Percentiles rank a stretch among this genome's conserved stretches.
Evolutionary conservation across 108 stramenopile genomes (phyloP).

Genomic region (Asterionellopsis glacialis): DNA sequence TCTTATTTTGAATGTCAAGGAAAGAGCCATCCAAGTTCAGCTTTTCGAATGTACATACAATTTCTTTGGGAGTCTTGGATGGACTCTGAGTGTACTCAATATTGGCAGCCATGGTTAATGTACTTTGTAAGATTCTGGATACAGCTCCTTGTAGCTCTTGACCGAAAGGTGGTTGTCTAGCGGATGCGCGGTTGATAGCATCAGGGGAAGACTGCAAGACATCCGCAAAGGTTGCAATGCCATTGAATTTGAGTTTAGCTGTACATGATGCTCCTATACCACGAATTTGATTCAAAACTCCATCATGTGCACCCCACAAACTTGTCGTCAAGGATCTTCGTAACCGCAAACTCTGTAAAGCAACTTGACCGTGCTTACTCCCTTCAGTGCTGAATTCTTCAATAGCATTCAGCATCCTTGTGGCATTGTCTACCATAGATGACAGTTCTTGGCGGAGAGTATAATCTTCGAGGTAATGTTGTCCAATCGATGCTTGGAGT

Average conservation of each 20-base stretch:
- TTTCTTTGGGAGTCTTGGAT: conserved; percentile 15
- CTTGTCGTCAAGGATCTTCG: conserved; percentile 50
- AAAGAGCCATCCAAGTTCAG: conserved; percentile 6
- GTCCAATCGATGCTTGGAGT: conserved; percentile 72
- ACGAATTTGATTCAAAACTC: conserved; percentile 74
- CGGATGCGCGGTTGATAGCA: conserved; percentile 41
- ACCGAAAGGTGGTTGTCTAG: conserved; percentile 52
- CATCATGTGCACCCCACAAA: conserved; percentile 62
- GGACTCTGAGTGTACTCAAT: conserved; percentile 25
- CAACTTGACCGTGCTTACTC: conserved; percentile 58
- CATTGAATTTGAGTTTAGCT: conserved; percentile 33
- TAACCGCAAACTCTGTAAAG: conserved; percentile 46
- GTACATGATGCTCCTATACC: conserved; percentile 42
- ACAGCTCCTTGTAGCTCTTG: conserved; percentile 42
- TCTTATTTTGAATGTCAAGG: no score
- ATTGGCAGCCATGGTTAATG: conserved; percentile 42
- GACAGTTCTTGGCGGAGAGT: conserved; percentile 71
- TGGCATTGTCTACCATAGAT: conserved; percentile 45
- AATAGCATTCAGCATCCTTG: conserved; percentile 57
- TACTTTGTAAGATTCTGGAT: conserved; percentile 39
- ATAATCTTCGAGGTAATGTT: conserved; percentile 51
- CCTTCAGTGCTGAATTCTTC: conserved; percentile 71
- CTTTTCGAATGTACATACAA: conserved; percentile 23
- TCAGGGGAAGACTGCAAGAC: conserved; percentile 42
- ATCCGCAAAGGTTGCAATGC: conserved; percentile 67